Conservation (phyloP, 2,329 filamentous ascomycete species). For the Aspergillus sp. region DNA sequence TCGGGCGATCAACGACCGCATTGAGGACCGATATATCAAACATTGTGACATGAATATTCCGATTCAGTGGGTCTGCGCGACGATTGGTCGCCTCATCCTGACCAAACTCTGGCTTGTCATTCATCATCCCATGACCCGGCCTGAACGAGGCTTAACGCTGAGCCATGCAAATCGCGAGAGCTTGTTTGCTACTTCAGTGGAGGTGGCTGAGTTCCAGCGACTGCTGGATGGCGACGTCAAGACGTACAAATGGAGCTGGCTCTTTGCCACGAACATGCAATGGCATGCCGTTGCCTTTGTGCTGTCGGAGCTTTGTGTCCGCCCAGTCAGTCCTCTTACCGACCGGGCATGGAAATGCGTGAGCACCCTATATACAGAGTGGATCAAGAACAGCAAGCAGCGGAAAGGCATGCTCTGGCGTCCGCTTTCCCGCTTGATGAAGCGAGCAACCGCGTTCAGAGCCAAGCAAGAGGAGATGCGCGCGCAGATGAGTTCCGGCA, state of each 20-base stretch:
- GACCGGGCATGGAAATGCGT: constrained; percentile 64
- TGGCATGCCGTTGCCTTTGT: constrained; percentile 58
- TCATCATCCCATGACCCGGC: constrained; percentile 71
- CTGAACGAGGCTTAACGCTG: constrained; percentile 56
- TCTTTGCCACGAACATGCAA: constrained; percentile 65
- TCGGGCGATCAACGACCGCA: constrained; percentile 54
- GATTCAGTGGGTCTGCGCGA: constrained; percentile 69
- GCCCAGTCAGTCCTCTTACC: constrained; percentile 58
- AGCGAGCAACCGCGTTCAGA: constrained; percentile 58
- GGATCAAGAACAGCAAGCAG: constrained; percentile 37
- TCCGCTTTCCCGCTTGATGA: constrained; percentile 62
- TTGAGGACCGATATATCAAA: constrained; percentile 58
- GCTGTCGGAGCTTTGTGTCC: constrained; percentile 60
- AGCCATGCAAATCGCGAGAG: constrained; percentile 66
- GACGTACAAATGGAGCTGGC: constrained; percentile 66
- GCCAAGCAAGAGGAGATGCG: constrained; percentile 48
- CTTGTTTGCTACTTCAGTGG: constrained; percentile 70
- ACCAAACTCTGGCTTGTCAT: constrained; percentile 77
- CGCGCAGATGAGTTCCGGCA: constrained; percentile 21
- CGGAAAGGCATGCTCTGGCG: constrained; percentile 64
- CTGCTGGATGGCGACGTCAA: constrained; percentile 65
- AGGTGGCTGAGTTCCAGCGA: constrained; percentile 71
- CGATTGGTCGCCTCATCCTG: constrained; percentile 70
- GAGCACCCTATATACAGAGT: constrained; percentile 47
- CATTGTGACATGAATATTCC: constrained; percentile 55